Percentiles rank a stretch among this genome's conserved stretches.
Evolutionary conservation across 2,329 filamentous ascomycete genomes (phyloP).

Genomic region (Cladosporium sp.): DNA sequence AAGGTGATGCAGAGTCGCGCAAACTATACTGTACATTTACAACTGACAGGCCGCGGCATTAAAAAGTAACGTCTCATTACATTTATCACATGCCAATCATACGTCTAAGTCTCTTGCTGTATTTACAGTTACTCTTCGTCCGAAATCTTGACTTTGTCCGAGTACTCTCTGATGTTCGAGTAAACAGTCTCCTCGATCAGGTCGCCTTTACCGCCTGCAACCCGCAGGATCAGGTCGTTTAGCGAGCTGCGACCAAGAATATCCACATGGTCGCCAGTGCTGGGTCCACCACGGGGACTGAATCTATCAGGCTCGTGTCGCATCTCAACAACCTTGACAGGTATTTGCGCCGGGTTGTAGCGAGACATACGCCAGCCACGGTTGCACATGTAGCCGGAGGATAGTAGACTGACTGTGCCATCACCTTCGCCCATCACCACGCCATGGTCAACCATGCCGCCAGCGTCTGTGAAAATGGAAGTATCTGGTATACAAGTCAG

Average conservation of each 20-base stretch:
- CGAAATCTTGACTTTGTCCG: conserved; percentile 78
- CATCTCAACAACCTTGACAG: conserved; percentile 91
- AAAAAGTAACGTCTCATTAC: background rate
- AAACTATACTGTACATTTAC: background rate
- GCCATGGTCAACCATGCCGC: conserved; percentile 69
- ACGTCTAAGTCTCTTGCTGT: background rate
- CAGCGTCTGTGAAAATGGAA: conserved; percentile 66
- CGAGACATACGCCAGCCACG: conserved; percentile 91
- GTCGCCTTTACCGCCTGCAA: conserved; percentile 83
- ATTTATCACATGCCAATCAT: background rate
- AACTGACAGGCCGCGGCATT: background rate
- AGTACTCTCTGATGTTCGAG: conserved; percentile 81
- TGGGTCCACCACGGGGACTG: conserved; percentile 72
- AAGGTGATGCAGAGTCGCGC: background rate
- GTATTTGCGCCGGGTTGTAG: conserved; percentile 83
- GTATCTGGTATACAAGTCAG: conserved; percentile 53
- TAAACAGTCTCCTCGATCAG: conserved; percentile 75
- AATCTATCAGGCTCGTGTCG: conserved; percentile 93
- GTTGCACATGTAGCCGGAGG: conserved; percentile 93
- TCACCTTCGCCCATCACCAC: conserved; percentile 97
- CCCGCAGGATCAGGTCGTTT: conserved; percentile 84
- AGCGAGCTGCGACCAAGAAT: conserved; percentile 86
- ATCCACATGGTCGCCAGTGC: conserved; percentile 88
- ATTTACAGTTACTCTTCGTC: conserved; percentile 55
- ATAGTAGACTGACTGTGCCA: conserved; percentile 91